phyloP scores from a whole-genome alignment of 108 stramenopile genomes.

The Nitzschia putrida region DNA sequence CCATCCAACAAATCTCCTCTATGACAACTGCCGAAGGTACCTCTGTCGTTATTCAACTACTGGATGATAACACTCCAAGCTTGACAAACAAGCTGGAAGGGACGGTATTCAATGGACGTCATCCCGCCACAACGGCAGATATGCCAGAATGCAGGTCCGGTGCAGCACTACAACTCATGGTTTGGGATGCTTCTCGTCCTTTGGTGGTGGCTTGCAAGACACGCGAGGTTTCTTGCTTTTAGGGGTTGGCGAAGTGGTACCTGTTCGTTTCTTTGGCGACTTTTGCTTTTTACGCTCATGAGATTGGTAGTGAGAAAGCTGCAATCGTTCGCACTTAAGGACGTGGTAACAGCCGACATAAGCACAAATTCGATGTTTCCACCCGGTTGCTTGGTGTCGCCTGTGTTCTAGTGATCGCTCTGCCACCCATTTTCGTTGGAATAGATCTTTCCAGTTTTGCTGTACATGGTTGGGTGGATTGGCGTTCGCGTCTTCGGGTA shows the following conservation, averaged over 20 bases:
- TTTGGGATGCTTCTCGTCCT: constrained; percentile 32
- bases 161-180: constrained; percentile 20
- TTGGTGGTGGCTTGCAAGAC: constrained; percentile 38
- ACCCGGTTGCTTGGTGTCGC: constrained; percentile 13
- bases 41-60: no score
- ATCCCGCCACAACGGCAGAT: no score
- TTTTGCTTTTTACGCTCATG: constrained; percentile 11
- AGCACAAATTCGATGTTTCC: constrained; percentile 13
- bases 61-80: no score
- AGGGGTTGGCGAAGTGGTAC: not conserved
- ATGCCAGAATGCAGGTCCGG: constrained; percentile 17
- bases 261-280: not conserved
- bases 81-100: no score
- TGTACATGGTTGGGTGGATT: constrained; percentile 1
- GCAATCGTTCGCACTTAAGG: constrained; percentile 10
- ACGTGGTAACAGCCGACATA: constrained; percentile 22
- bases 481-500: not conserved
- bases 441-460: constrained; percentile 20
- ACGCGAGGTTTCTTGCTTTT: not conserved
- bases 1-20: not conserved
- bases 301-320: not conserved
- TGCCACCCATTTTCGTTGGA: constrained; percentile 1
- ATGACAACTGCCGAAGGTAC: not conserved
- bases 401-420: not conserved
- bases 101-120: no score